These are phyloP conservation scores for Cercospora sp. DNA, from an alignment of 2,329 filamentous ascomycete species.

Conservation along the genomic window DNA sequence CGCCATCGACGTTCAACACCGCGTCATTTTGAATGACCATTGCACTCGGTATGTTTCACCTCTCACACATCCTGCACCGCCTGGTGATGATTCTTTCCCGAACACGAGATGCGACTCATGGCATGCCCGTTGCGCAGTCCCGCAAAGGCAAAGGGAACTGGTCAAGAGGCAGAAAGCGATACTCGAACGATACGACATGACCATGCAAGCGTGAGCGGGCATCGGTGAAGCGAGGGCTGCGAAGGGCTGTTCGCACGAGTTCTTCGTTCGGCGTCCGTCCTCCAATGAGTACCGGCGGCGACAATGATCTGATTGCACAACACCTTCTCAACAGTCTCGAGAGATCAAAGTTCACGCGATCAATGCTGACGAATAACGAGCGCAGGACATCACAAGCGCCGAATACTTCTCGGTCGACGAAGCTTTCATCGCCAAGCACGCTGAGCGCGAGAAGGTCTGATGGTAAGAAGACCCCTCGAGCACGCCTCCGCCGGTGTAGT, in stretches of 20 bases:
- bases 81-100: not conserved
- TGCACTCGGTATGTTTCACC: not conserved
- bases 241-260: not conserved
- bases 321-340: not conserved
- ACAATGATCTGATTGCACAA: not conserved
- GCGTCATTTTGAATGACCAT: no score
- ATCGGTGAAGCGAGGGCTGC: not conserved
- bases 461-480: no score
- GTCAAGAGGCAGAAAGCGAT: not conserved
- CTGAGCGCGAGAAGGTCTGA: no score
- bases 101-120: not conserved
- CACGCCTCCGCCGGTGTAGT: no score
- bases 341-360: not conserved
- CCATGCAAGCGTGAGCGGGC: not conserved
- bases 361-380: no score
- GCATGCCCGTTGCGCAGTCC: not conserved
- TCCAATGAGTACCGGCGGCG: not conserved
- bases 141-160: not conserved
- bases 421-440: no score
- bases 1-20: no score
- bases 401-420: no score
- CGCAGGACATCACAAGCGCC: not conserved
- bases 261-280: not conserved
- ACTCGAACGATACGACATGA: not conserved
- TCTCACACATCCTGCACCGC: no score